Conservation (phyloP, 768 basidiomycete genomes). For the Tylopilus vinaceipallidus region DNA sequence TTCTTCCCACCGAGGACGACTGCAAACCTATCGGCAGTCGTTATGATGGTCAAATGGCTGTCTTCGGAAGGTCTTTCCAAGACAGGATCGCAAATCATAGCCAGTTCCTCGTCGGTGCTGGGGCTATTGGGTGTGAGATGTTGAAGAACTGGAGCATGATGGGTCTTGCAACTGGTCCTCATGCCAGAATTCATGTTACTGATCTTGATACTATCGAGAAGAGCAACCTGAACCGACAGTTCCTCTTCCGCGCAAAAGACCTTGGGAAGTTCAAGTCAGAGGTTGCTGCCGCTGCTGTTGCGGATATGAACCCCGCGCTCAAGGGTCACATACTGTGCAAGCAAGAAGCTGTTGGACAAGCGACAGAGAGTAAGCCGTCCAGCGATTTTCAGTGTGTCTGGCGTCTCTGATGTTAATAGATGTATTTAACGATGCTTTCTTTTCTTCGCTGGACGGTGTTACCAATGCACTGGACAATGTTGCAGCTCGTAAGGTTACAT, state of each 20-base stretch:
- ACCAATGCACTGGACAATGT: slow-evolving; percentile 98
- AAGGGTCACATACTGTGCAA: slow-evolving; percentile 81
- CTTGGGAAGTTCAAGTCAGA: slow-evolving; percentile 97
- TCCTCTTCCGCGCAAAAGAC: slow-evolving; percentile 95
- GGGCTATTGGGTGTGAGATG: slow-evolving; percentile 99
- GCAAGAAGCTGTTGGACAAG: slow-evolving; percentile 91
- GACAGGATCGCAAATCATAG: slow-evolving; percentile 84
- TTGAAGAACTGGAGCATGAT: slow-evolving; percentile 99
- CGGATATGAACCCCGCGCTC: slow-evolving; percentile 94
- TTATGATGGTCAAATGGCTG: slow-evolving; percentile 94
- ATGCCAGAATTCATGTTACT: slow-evolving; percentile 87
- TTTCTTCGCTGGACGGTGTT: slow-evolving; percentile 83
- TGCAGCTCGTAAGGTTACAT: slow-evolving; percentile 71
- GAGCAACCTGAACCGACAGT: slow-evolving; percentile 96
- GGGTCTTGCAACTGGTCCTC: slow-evolving; percentile 79
- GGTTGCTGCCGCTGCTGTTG: slow-evolving; percentile 85
- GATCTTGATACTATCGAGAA: slow-evolving; percentile 99
- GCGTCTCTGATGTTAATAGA: slow-evolving; percentile 43
- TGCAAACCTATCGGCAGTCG: slow-evolving; percentile 78
- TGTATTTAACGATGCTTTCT: slow-evolving; percentile 87
- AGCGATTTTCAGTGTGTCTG: not conserved
- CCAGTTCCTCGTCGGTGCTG: slow-evolving; percentile 97
- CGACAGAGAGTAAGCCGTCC: slow-evolving; percentile 77
- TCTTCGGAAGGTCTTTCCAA: slow-evolving; percentile 93
- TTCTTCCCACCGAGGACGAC: slow-evolving; percentile 76